A percentile compares a stretch with the other conserved stretches of the same genome.
These are phyloP conservation scores for Lipomyces mesembrius DNA, from an alignment of 805 yeast species.

Conservation along the genomic window DNA sequence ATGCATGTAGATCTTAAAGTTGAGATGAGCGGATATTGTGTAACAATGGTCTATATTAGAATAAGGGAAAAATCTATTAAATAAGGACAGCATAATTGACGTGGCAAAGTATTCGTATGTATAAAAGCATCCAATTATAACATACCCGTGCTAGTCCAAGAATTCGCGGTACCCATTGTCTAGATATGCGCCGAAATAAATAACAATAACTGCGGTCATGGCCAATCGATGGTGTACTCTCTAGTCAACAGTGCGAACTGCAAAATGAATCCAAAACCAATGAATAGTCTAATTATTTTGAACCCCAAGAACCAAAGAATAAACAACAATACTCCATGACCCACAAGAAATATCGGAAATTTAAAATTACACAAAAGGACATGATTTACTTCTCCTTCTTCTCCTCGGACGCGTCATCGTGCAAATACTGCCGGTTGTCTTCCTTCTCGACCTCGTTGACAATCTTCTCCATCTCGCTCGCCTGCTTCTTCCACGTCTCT, in stretches of 20 bases:
- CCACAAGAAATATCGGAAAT: background rate
- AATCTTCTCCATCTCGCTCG: slow-evolving; percentile 74
- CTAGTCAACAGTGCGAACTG: background rate
- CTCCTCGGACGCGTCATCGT: slow-evolving; percentile 3
- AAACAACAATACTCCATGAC: background rate
- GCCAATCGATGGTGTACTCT: background rate
- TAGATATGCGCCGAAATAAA: background rate
- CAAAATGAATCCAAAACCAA: background rate
- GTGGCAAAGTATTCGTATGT: background rate
- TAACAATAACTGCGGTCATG: background rate
- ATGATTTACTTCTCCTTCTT: slow-evolving; percentile 10
- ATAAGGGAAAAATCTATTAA: background rate
- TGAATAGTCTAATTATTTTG: background rate
- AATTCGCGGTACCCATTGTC: background rate
- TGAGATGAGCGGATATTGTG: too few species aligned
- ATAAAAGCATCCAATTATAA: background rate
- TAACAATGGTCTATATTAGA: too few species aligned
- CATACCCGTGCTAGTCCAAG: background rate
- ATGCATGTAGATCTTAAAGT: background rate
- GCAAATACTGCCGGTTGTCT: slow-evolving; percentile 32
- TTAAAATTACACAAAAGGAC: background rate
- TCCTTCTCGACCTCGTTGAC: slow-evolving; percentile 81
- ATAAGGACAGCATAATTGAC: background rate
- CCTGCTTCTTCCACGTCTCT: slow-evolving; percentile 71
- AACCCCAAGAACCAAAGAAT: background rate